Percentiles rank a stretch among this genome's conserved stretches.
Conservation (phyloP, 768 basidiomycete species). For the Pisolithus marmoratus region DNA sequence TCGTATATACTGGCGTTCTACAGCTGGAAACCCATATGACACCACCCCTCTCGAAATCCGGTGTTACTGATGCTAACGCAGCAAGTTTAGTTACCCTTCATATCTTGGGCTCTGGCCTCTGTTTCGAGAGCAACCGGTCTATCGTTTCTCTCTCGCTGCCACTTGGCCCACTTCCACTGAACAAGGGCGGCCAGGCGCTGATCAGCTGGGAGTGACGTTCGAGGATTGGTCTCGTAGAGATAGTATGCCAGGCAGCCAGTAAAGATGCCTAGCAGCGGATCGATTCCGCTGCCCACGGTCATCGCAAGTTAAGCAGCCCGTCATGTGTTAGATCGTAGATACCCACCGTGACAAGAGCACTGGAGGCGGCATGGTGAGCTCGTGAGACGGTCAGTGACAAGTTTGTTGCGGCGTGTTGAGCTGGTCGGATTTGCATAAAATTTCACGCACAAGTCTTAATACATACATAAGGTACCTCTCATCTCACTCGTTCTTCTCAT, state of each 20-base stretch:
- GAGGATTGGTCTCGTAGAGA: slow-evolving; percentile 75
- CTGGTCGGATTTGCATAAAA: slow-evolving; percentile 17
- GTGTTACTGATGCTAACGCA: too few species aligned
- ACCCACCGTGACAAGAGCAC: slow-evolving; percentile 29
- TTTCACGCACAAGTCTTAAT: slow-evolving; percentile 10
- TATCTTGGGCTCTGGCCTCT: background rate
- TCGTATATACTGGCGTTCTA: too few species aligned
- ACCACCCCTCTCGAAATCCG: too few species aligned
- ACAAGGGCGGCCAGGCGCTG: slow-evolving; percentile 51
- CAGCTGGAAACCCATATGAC: too few species aligned
- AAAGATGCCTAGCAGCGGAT: slow-evolving; percentile 70
- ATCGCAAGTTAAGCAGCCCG: slow-evolving; percentile 2
- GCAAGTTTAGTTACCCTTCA: background rate
- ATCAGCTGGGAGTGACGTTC: slow-evolving; percentile 54
- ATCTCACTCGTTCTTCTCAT: slow-evolving; percentile 3
- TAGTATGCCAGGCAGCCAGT: slow-evolving; percentile 77
- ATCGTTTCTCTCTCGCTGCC: slow-evolving; percentile 11
- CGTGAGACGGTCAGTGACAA: slow-evolving; percentile 14
- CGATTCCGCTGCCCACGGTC: slow-evolving; percentile 44
- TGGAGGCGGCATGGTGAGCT: slow-evolving; percentile 38
- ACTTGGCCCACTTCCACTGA: slow-evolving; percentile 62
- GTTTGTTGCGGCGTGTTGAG: background rate
- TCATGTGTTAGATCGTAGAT: background rate
- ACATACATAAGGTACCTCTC: background rate
- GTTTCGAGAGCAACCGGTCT: slow-evolving; percentile 5